These are phyloP conservation scores for Herpetomonas tarakana DNA, from an alignment of 208 protist species.

Conservation along the genomic window DNA sequence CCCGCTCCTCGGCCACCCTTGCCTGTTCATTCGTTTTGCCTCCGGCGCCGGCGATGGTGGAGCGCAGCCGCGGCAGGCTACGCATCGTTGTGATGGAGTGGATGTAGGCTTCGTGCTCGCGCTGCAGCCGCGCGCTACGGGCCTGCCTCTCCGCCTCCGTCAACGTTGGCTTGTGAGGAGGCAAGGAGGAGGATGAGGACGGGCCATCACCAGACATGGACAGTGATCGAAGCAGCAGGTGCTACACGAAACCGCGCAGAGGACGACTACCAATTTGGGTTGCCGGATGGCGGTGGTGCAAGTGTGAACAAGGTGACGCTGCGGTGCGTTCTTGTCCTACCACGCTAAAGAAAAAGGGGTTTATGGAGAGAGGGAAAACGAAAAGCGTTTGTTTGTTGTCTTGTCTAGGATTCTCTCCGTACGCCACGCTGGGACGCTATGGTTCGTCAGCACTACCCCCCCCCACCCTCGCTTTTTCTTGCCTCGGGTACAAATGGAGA, in stretches of 20 bases:
- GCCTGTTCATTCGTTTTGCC: slow-evolving; percentile 73
- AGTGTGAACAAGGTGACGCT: too few species aligned
- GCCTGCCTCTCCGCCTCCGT: slow-evolving; percentile 54
- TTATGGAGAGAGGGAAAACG: not conserved
- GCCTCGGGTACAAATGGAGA: slow-evolving; percentile 2
- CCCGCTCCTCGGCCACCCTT: slow-evolving; percentile 62
- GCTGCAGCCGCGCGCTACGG: slow-evolving; percentile 57
- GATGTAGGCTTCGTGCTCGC: slow-evolving; percentile 72
- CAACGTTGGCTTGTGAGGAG: slow-evolving; percentile 30
- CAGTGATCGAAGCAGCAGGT: too few species aligned
- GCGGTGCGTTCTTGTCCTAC: too few species aligned
- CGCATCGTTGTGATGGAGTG: slow-evolving; percentile 67
- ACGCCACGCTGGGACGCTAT: too few species aligned
- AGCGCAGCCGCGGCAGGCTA: slow-evolving; percentile 65
- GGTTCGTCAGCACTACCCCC: too few species aligned
- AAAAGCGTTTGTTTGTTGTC: too few species aligned
- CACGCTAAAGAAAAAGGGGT: slow-evolving; percentile 23
- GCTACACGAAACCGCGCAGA: too few species aligned
- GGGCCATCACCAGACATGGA: slow-evolving; percentile 10
- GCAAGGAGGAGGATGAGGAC: slow-evolving; percentile 17
- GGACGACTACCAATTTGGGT: too few species aligned
- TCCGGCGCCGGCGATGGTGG: slow-evolving; percentile 78
- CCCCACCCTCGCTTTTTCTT: slow-evolving; percentile 9
- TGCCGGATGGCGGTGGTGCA: too few species aligned
- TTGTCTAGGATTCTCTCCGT: too few species aligned